Evolutionary conservation across 2,329 filamentous ascomycete genomes (phyloP).

Genomic region (Sphaerostilbella broomeana): DNA sequence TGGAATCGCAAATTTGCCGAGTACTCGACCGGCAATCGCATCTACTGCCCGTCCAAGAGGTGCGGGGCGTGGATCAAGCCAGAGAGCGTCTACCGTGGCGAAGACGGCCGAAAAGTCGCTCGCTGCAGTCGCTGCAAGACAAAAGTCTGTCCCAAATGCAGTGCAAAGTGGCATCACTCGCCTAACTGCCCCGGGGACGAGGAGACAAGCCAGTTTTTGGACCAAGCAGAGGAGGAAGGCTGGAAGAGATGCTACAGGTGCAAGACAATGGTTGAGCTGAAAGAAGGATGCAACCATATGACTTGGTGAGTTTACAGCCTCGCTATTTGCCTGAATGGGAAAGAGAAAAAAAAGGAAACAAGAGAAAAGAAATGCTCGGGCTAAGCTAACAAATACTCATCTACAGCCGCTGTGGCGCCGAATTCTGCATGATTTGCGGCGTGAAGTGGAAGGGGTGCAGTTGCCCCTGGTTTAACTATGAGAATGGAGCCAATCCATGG

Average conservation of each 20-base stretch:
- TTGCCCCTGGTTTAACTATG: constrained; percentile 73
- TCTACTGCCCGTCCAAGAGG: constrained; percentile 67
- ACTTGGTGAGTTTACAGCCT: constrained; percentile 55
- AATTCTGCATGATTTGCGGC: constrained; percentile 86
- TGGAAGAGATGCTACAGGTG: constrained; percentile 75
- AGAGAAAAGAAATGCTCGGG: too few relatives aligned
- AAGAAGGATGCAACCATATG: constrained; percentile 84
- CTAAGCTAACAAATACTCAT: too few relatives aligned
- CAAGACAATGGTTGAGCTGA: constrained; percentile 66
- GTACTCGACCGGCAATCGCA: constrained; percentile 63
- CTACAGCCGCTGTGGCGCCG: constrained; percentile 63
- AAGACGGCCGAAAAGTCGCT: constrained; percentile 56
- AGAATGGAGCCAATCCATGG: constrained; percentile 22
- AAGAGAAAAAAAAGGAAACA: too few relatives aligned
- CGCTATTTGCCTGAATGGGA: not conserved
- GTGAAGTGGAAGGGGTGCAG: constrained; percentile 75
- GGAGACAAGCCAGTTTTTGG: constrained; percentile 56
- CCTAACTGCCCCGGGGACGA: constrained; percentile 66
- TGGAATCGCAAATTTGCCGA: constrained; percentile 81
- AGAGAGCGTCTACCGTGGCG: constrained; percentile 51
- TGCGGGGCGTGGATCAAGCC: constrained; percentile 80
- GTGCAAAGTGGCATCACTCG: constrained; percentile 64
- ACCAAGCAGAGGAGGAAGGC: constrained; percentile 58
- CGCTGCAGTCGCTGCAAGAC: constrained; percentile 65
- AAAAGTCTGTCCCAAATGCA: constrained; percentile 69